Percentiles rank a stretch among this genome's conserved stretches.
phyloP scores from a whole-genome alignment of 768 basidiomycete genomes.

The Lyophyllum shimeji region DNA sequence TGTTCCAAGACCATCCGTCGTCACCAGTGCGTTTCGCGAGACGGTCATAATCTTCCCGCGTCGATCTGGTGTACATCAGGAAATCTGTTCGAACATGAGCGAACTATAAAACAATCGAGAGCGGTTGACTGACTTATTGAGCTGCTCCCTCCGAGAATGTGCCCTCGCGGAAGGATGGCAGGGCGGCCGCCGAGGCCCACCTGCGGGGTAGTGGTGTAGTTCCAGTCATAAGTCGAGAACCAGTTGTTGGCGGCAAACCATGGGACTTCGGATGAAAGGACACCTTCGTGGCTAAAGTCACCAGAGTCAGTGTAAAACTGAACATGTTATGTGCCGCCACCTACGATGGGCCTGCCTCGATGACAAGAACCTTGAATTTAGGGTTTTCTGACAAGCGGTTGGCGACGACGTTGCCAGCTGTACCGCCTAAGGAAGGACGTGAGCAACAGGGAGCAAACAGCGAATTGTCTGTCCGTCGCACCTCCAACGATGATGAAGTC shows the following conservation, averaged over 20 bases:
- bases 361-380: slow-evolving; percentile 14
- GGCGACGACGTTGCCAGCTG: slow-evolving; percentile 19
- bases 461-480: not conserved
- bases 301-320: not conserved
- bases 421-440: slow-evolving; percentile 15
- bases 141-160: slow-evolving; percentile 30
- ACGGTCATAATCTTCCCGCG: slow-evolving; percentile 26
- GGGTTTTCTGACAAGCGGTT: slow-evolving; percentile 18
- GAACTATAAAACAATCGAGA: not conserved
- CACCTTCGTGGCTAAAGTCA: slow-evolving; percentile 16
- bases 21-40: slow-evolving; percentile 27
- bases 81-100: not conserved
- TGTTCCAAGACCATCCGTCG: slow-evolving; percentile 32
- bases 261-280: slow-evolving; percentile 14
- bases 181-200: slow-evolving; percentile 23
- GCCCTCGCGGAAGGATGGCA: slow-evolving; percentile 26
- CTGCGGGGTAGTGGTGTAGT: slow-evolving; percentile 35
- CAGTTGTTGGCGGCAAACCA: slow-evolving; percentile 13
- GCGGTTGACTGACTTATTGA: slow-evolving; percentile 26
- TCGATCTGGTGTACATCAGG: not conserved
- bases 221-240: slow-evolving; percentile 28
- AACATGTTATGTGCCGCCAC: not conserved
- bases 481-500: slow-evolving; percentile 28
- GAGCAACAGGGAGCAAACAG: not conserved
- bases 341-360: slow-evolving; percentile 20